Base-by-base conservation (phyloP, 129 eudicot species). In the Flaveria brownii region DNA sequence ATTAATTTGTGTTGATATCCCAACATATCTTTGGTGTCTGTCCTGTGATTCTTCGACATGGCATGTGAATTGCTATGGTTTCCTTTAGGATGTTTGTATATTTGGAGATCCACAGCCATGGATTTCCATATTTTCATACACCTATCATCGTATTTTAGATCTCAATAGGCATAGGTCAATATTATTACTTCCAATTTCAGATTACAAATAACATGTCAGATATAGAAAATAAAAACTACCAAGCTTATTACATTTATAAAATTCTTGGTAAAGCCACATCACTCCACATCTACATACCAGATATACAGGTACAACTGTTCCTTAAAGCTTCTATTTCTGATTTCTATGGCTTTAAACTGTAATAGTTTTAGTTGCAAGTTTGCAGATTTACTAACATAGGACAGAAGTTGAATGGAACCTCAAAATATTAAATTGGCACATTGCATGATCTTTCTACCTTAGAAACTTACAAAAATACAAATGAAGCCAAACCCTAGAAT, bases 331-430 rank as follows among this genome's bases (percentile, higher is more conserved):
- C 68, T 62, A 62, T 6, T 36, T 36, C 41, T 36, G 41, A 26
- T 13, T 25, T 12, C 17, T 60, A 25, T 25, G 36, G 10, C 68
- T 62, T 62, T 8, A 26, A 62, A 62, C 15, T 28, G 2, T 28
- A 62, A 1, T 28, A 62, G 43, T 26, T 62, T 4, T 14, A 30
- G 45, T 62, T 4, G 3, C 3, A 62, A 62, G 45, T 62, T 26
- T 30, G 68, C 70, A n/a, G 15, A 66, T n/a, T 66, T 66, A 39
- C 47, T 5, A 30, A 33, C 47, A 30, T 8, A n/a, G 13, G 14
- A 36, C 51, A 66, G 11, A 66, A 66, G 28, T 66, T 36, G 28
- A 66, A 66, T 66, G 30, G 51, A 36, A 15, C 52, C 71, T 15
- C 39, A 36, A 7, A 12, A 0, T 26, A 13, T 61, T 26, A 61